Percentiles rank a stretch among this genome's conserved stretches.
phyloP scores from a whole-genome alignment of 768 basidiomycete genomes.

The Mrakia gelida region DNA sequence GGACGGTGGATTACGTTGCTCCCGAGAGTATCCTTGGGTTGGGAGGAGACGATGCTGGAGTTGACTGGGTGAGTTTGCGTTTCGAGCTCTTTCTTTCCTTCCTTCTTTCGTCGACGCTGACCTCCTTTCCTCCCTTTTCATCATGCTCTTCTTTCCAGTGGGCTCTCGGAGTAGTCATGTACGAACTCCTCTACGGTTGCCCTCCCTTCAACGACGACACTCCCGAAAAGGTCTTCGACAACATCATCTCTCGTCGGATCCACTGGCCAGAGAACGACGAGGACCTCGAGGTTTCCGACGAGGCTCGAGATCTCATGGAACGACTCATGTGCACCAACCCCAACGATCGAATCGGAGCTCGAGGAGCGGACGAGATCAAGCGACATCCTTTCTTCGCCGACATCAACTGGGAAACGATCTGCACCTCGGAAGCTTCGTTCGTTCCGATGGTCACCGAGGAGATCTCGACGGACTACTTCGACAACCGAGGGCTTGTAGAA shows the following conservation, averaged over 20 bases:
- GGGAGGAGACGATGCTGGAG: slow-evolving; percentile 87
- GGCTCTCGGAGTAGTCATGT: slow-evolving; percentile 96
- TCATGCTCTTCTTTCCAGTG: slow-evolving; percentile 56
- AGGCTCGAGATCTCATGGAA: slow-evolving; percentile 86
- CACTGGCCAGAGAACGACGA: slow-evolving; percentile 96
- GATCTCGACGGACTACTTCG: slow-evolving; percentile 99
- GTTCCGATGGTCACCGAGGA: slow-evolving; percentile 93
- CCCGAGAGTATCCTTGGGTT: slow-evolving; percentile 79
- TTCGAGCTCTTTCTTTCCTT: neutral
- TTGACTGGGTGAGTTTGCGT: slow-evolving; percentile 79
- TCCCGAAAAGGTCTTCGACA: slow-evolving; percentile 96
- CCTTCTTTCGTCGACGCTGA: slow-evolving; percentile 25
- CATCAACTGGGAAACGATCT: slow-evolving; percentile 90
- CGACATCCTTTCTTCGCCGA: slow-evolving; percentile 81
- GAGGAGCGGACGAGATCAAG: slow-evolving; percentile 89
- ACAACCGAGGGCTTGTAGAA: slow-evolving; percentile 65
- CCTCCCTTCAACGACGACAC: slow-evolving; percentile 98
- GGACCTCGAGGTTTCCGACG: slow-evolving; percentile 64
- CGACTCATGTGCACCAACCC: slow-evolving; percentile 78
- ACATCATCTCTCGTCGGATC: slow-evolving; percentile 87
- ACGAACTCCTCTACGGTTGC: slow-evolving; percentile 94
- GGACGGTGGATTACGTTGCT: slow-evolving; percentile 95
- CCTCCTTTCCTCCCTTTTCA: neutral
- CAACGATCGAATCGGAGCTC: slow-evolving; percentile 68
- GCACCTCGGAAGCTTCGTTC: slow-evolving; percentile 83